phyloP scores from a whole-genome alignment of 768 basidiomycete species.

The Mycena belliarum region DNA sequence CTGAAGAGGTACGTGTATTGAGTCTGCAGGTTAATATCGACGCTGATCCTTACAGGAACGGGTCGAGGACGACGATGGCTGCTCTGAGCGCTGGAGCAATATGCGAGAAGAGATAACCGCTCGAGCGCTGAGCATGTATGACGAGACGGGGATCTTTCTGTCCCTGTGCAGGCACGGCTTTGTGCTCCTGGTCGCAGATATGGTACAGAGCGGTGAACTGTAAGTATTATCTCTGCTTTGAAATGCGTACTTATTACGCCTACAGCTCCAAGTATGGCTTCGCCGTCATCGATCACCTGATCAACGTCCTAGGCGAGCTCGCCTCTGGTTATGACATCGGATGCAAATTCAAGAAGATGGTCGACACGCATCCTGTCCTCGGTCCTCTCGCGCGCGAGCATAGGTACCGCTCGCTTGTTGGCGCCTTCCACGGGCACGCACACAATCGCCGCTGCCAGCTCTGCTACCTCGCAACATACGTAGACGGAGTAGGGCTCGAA shows the following conservation, averaged over 20 bases:
- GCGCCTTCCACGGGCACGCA: too few relatives aligned
- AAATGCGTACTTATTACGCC: not conserved
- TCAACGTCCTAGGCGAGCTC: not conserved
- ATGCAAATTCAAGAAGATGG: slow-evolving; percentile 11
- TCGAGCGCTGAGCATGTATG: slow-evolving; percentile 37
- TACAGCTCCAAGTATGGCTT: slow-evolving; percentile 15
- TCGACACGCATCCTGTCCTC: slow-evolving; percentile 2
- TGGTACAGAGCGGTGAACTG: too few relatives aligned
- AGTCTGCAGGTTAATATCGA: too few relatives aligned
- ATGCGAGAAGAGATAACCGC: slow-evolving; percentile 25
- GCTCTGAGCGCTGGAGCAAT: slow-evolving; percentile 11
- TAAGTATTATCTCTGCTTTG: slow-evolving; percentile 20
- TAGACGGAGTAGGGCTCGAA: slow-evolving; percentile 12
- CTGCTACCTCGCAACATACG: slow-evolving; percentile 9
- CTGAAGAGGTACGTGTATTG: too few relatives aligned
- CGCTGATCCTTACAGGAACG: too few relatives aligned
- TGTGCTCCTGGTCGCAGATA: slow-evolving; percentile 29
- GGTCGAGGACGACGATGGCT: slow-evolving; percentile 34
- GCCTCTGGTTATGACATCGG: slow-evolving; percentile 19
- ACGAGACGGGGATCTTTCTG: slow-evolving; percentile 40
- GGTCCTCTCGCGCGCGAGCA: not conserved
- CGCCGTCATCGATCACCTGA: slow-evolving; percentile 3
- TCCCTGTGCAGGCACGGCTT: slow-evolving; percentile 36
- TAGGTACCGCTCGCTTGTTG: not conserved
- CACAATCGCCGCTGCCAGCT: slow-evolving; percentile 15